These are phyloP conservation scores for Psilocybe mexicana DNA, from an alignment of 1,284 basidiomycete genomes.

Conservation along the genomic window DNA sequence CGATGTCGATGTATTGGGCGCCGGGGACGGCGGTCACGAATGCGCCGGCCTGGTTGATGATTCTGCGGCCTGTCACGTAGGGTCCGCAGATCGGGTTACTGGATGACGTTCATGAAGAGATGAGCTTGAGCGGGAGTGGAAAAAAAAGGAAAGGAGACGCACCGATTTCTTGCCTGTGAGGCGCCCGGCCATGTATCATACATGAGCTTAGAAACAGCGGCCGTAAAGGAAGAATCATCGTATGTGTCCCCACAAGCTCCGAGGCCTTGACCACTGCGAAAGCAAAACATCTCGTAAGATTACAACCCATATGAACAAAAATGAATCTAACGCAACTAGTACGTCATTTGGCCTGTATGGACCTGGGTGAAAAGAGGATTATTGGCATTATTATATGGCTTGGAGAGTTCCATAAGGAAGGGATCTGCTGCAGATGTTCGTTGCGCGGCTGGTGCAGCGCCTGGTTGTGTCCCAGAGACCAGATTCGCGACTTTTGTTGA, in stretches of 20 bases:
- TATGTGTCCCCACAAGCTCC: slow-evolving; percentile 16
- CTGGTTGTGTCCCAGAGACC: slow-evolving; percentile 8
- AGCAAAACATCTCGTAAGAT: neutral
- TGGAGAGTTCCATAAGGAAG: slow-evolving; percentile 11
- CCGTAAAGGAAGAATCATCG: slow-evolving; percentile 13
- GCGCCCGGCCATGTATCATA: slow-evolving; percentile 16
- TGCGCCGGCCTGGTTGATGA: slow-evolving; percentile 3
- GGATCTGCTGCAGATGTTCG: slow-evolving; percentile 14
- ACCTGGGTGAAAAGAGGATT: slow-evolving; percentile 11
- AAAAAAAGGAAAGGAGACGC: neutral
- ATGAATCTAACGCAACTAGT: slow-evolving; percentile 6
- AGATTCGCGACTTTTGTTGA: slow-evolving; percentile 5
- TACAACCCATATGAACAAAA: neutral
- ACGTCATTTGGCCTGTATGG: slow-evolving; percentile 13
- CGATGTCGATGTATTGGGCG: slow-evolving; percentile 12
- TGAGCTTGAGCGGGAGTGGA: neutral
- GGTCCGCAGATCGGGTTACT: slow-evolving; percentile 14
- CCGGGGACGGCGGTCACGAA: slow-evolving; percentile 15
- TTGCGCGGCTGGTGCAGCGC: slow-evolving; percentile 12
- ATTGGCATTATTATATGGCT: slow-evolving; percentile 12
- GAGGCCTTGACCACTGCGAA: slow-evolving; percentile 12
- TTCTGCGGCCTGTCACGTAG: slow-evolving; percentile 15
- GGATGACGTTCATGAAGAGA: neutral
- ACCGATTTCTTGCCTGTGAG: slow-evolving; percentile 12
- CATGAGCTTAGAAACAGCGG: slow-evolving; percentile 15